Conservation (phyloP, 805 yeast species). For the Cyberlindnera sargentensis region DNA sequence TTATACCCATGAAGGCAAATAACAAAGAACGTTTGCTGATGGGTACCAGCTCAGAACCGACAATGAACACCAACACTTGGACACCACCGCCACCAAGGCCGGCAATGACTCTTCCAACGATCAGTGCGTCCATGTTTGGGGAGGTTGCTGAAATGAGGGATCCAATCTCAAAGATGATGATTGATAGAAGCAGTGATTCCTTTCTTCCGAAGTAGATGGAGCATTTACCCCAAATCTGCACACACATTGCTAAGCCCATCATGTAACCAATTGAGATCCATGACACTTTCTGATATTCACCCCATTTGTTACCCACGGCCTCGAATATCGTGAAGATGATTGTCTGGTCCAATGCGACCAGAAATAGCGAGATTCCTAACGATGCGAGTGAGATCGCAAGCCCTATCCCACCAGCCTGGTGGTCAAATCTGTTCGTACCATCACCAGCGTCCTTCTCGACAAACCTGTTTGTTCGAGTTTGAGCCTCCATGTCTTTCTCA, state of each 20-base stretch:
- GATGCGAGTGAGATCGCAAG: slow-evolving; percentile 13
- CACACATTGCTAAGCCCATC: slow-evolving; percentile 45
- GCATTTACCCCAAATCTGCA: slow-evolving; percentile 52
- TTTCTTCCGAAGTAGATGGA: slow-evolving; percentile 54
- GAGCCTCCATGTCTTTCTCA: too few species aligned
- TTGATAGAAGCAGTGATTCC: slow-evolving; percentile 6
- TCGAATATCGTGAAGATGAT: slow-evolving; percentile 46
- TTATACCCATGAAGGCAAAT: slow-evolving; percentile 19
- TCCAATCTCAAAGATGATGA: slow-evolving; percentile 48
- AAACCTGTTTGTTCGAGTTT: slow-evolving; percentile 3
- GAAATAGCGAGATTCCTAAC: slow-evolving; percentile 19
- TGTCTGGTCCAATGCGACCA: slow-evolving; percentile 52
- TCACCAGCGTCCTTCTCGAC: slow-evolving; percentile 20
- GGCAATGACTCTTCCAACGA: slow-evolving; percentile 64
- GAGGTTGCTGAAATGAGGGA: slow-evolving; percentile 34
- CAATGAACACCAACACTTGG: slow-evolving; percentile 48
- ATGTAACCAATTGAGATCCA: slow-evolving; percentile 54
- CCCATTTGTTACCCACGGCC: slow-evolving; percentile 42
- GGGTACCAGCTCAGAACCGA: slow-evolving; percentile 43
- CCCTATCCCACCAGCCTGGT: slow-evolving; percentile 9
- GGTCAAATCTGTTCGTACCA: slow-evolving; percentile 16
- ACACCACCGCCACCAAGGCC: slow-evolving; percentile 73
- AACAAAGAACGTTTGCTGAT: slow-evolving; percentile 23
- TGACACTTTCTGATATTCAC: slow-evolving; percentile 44
- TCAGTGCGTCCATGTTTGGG: slow-evolving; percentile 47